phyloP scores from a whole-genome alignment of 352 stramenopile species.

The Thraustochytrium sp. region DNA sequence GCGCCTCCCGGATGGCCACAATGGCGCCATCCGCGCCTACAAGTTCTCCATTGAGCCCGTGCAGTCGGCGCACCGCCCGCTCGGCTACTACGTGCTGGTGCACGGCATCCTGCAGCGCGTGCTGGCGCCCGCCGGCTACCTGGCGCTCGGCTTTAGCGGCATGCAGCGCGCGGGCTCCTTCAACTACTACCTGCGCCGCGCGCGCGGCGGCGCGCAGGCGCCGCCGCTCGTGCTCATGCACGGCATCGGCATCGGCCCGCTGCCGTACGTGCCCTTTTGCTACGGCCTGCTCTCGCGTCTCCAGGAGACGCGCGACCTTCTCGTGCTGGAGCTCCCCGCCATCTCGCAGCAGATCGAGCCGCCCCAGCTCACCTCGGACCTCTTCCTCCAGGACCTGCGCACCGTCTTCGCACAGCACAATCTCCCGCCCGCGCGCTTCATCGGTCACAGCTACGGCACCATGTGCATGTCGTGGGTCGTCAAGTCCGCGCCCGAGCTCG shows the following conservation, averaged over 20 bases:
- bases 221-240: conserved; percentile 37
- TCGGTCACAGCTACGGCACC: conserved; percentile 35
- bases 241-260: conserved; percentile 28
- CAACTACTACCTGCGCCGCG: conserved; percentile 34
- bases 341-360: conserved; percentile 27
- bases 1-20: conserved; percentile 12
- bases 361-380: not conserved
- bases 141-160: not conserved
- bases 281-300: not conserved
- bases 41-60: conserved; percentile 38
- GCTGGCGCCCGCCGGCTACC: not conserved
- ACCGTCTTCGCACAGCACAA: not conserved
- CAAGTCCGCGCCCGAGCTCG: conserved; percentile 20
- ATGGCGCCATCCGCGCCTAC: conserved; percentile 4
- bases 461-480: conserved; percentile 24
- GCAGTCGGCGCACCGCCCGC: conserved; percentile 15
- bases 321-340: conserved; percentile 20
- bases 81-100: conserved; percentile 35
- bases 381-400: conserved; percentile 6
- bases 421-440: not conserved
- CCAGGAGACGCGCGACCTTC: not conserved
- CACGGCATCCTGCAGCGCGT: conserved; percentile 35
- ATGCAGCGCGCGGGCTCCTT: not conserved
- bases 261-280: conserved; percentile 4
- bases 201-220: not conserved